Base-by-base conservation (phyloP, 805 yeast genomes). In the Yarrowia alimentaria region DNA sequence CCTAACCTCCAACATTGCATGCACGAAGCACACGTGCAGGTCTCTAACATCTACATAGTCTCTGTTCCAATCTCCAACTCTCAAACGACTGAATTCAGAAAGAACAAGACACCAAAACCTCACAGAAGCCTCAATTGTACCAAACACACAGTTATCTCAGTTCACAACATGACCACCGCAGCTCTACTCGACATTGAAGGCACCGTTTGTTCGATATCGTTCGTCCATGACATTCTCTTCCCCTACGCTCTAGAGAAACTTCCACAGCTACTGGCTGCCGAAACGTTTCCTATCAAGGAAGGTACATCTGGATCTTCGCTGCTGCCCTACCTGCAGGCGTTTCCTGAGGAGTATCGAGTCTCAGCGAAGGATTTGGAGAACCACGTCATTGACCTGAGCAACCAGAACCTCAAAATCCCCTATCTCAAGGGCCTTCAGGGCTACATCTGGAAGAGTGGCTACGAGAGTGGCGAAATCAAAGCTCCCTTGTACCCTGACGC, bases 131-230 rank as follows among this genome's bases (percentile, higher is more conserved):
- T n/a, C n/a, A n/a, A n/a, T n/a, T n/a, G n/a, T n/a, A n/a, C n/a
- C n/a, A n/a, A n/a, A n/a, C n/a, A n/a, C n/a, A n/a, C n/a, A n/a
- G n/a, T n/a, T n/a, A n/a, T n/a, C n/a, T n/a, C n/a, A 22, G 10
- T 22, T 8, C 25, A 22, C 33, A 28, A 11, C 6, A 28, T 48
- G 22, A 34, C 50, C 26, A 51, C 55, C 21, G 65, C 73, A 1
- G 61, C 78, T 8, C 64, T 84, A 2, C 71, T 89, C 5, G 95
- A 87, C 58, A 87, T 88, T 26, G 98, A 90, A 63, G 98, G 98
- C 13, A 90, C 97, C 0, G 80, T 90, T 22, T 90, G 97, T 61
- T 90, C 96, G 3, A 89, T 90, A 16, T 75, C 90, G 1, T 90
- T 90, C 61, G 98, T 90, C 32, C 84, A 85, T 59, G 89, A 85